A percentile compares a stretch with the other conserved stretches of the same genome.
phyloP scores from a whole-genome alignment of 139 green algal species.

The Chara braunii region DNA sequence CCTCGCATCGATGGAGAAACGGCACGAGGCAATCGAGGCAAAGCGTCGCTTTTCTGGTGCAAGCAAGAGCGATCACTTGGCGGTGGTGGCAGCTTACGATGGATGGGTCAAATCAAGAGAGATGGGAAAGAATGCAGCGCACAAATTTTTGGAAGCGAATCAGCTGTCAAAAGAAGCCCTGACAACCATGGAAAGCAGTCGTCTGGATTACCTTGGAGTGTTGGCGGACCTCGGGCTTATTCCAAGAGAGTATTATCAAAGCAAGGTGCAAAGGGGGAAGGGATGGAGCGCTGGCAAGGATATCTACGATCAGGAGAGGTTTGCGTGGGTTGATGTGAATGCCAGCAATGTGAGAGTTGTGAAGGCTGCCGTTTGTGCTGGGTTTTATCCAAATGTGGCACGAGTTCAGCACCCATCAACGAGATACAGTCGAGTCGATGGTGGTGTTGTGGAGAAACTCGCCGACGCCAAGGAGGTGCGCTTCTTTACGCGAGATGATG shows the following conservation, averaged over 20 bases:
- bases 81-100: slow-evolving; percentile 30
- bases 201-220: slow-evolving; percentile 24
- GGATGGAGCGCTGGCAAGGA: background rate
- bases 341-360: slow-evolving; percentile 43
- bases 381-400: slow-evolving; percentile 89
- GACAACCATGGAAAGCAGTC: slow-evolving; percentile 22
- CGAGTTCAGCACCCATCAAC: slow-evolving; percentile 57
- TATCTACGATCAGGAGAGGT: background rate
- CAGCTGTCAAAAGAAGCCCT: slow-evolving; percentile 35
- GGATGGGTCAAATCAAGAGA: slow-evolving; percentile 18
- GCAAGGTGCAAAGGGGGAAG: slow-evolving; percentile 1
- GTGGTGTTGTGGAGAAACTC: slow-evolving; percentile 53
- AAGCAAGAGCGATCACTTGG: slow-evolving; percentile 42
- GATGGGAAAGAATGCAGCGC: background rate
- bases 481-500: slow-evolving; percentile 60
- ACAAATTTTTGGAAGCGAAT: slow-evolving; percentile 32
- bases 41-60: slow-evolving; percentile 29
- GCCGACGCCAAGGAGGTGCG: slow-evolving; percentile 49
- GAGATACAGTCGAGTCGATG: slow-evolving; percentile 28
- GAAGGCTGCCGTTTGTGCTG: slow-evolving; percentile 58
- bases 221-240: slow-evolving; percentile 42
- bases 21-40: slow-evolving; percentile 31
- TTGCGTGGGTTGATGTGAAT: slow-evolving; percentile 21
- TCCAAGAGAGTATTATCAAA: background rate
- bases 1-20: slow-evolving; percentile 5